Conservation (phyloP, 495 filamentous ascomycete genomes). For the Jackrogersella minutella region DNA sequence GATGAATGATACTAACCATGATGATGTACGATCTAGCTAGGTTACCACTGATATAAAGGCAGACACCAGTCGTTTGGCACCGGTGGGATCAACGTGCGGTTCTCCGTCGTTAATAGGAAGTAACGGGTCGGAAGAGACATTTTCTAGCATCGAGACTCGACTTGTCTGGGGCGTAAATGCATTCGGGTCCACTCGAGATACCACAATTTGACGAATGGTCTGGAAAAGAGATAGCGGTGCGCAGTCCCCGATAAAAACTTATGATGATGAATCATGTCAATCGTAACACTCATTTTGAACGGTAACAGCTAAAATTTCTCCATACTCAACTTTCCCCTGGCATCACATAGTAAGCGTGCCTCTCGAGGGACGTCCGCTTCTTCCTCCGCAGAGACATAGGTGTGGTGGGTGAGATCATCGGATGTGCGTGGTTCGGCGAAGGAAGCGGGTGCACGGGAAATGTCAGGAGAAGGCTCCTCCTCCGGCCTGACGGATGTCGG, state of each 20-base stretch:
- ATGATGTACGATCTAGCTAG: neutral
- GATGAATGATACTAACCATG: neutral
- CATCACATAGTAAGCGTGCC: conserved; percentile 64
- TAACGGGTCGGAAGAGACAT: conserved; percentile 37
- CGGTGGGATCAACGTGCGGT: conserved; percentile 31
- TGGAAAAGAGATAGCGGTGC: conserved; percentile 74
- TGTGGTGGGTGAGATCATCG: conserved; percentile 19
- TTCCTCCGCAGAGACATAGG: conserved; percentile 45
- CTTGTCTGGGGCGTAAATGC: conserved; percentile 71
- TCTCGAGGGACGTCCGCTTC: conserved; percentile 57
- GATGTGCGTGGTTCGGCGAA: neutral
- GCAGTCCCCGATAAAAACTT: conserved; percentile 72
- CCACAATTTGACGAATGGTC: conserved; percentile 72
- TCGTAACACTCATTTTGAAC: neutral
- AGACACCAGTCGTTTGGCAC: conserved; percentile 37
- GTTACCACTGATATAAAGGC: conserved; percentile 48
- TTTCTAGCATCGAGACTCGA: conserved; percentile 71
- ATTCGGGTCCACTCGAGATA: conserved; percentile 65
- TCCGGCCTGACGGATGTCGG: conserved; percentile 20
- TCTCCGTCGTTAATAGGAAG: conserved; percentile 19
- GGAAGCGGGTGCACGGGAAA: neutral
- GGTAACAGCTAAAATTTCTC: neutral
- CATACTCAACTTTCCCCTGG: conserved; percentile 64
- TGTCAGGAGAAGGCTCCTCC: conserved; percentile 12
- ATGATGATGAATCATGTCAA: neutral